These are phyloP conservation scores for Tricladium varicosporioides DNA, from an alignment of 2,329 filamentous ascomycete species.

Conservation along the genomic window DNA sequence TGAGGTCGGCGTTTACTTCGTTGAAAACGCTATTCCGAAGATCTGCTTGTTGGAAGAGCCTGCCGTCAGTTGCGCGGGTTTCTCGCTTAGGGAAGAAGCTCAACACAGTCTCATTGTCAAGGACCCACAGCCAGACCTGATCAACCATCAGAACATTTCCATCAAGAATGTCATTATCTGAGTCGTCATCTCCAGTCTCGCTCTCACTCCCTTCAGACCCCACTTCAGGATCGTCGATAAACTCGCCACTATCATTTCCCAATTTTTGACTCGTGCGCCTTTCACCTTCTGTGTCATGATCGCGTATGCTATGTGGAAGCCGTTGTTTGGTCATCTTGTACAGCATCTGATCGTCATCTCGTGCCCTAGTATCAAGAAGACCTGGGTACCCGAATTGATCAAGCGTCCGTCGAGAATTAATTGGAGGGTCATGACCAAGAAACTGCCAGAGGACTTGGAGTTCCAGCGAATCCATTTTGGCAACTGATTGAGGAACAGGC, in stretches of 20 bases:
- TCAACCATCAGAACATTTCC: constrained; percentile 15
- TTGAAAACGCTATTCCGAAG: constrained; percentile 16
- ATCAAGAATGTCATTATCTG: constrained; percentile 10
- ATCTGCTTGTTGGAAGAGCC: constrained; percentile 14
- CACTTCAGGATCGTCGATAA: not conserved
- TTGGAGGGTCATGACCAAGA: constrained; percentile 14
- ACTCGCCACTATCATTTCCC: not conserved
- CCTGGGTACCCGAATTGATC: constrained; percentile 16
- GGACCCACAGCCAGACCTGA: constrained; percentile 13
- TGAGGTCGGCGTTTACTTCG: constrained; percentile 19
- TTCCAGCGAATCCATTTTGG: constrained; percentile 12
- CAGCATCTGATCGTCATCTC: constrained; percentile 13
- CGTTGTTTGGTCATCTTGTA: constrained; percentile 13
- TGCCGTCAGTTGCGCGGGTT: not conserved
- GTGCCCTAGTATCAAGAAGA: constrained; percentile 9
- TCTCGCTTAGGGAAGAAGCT: constrained; percentile 1
- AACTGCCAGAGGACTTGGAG: constrained; percentile 13
- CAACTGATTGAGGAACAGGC: constrained; percentile 6
- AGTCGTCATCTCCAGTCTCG: not conserved
- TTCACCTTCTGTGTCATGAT: too few relatives aligned
- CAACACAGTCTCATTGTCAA: constrained; percentile 7
- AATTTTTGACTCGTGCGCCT: too few relatives aligned
- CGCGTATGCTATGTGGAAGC: not conserved
- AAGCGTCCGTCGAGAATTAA: constrained; percentile 12
- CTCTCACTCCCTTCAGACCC: constrained; percentile 1